Conservation (phyloP, 768 basidiomycete genomes). For the Suillus bovinus region DNA sequence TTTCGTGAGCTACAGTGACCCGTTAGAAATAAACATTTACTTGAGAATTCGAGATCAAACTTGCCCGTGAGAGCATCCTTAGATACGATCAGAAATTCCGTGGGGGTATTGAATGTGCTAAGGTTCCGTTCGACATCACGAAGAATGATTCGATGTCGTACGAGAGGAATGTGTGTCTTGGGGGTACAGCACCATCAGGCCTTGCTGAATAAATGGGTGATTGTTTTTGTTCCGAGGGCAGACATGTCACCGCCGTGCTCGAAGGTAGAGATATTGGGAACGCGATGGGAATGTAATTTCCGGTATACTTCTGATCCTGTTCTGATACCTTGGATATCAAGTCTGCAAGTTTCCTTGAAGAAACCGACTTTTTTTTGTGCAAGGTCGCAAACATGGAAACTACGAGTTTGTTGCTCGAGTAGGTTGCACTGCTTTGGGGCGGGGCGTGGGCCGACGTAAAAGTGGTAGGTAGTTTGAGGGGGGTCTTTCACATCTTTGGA, state of each 20-base stretch:
- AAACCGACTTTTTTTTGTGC: conserved; percentile 18
- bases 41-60: neutral
- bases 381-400: neutral
- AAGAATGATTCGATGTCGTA: conserved; percentile 9
- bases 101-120: neutral
- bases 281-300: conserved; percentile 16
- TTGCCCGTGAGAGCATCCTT: conserved; percentile 4
- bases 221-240: conserved; percentile 7
- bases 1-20: conserved; percentile 17
- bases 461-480: neutral
- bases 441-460: neutral
- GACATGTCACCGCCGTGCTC: conserved; percentile 33
- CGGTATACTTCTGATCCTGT: conserved; percentile 25
- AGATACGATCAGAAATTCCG: neutral
- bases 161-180: no score
- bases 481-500: neutral
- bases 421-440: neutral
- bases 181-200: neutral
- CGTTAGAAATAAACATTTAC: neutral
- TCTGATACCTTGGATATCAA: conserved; percentile 7
- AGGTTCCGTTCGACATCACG: neutral
- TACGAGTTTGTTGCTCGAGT: neutral
- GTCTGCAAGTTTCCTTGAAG: conserved; percentile 35
- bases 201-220: conserved; percentile 10
- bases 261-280: conserved; percentile 28